Conservation (phyloP, 2,329 filamentous ascomycete species). For the Penicillium sp. region DNA sequence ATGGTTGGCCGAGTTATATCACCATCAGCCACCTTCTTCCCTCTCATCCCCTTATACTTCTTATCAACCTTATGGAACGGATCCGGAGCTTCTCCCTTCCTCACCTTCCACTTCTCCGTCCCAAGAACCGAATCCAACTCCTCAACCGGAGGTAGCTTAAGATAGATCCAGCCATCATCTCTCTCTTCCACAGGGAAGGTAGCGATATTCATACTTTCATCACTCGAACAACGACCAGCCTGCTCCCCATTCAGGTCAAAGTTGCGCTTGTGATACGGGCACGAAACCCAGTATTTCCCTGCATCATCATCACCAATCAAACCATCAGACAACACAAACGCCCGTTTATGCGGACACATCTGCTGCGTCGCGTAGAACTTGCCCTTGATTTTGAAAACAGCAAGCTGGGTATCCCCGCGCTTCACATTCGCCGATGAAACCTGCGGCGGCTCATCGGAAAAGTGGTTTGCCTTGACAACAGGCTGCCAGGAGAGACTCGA, state of each 20-base stretch:
- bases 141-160: slow-evolving; percentile 75
- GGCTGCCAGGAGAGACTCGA: slow-evolving; percentile 73
- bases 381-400: slow-evolving; percentile 79
- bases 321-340: slow-evolving; percentile 85
- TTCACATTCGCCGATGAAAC: slow-evolving; percentile 73
- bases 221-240: slow-evolving; percentile 72
- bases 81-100: slow-evolving; percentile 64
- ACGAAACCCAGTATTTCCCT: slow-evolving; percentile 78
- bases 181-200: slow-evolving; percentile 77
- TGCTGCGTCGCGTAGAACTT: slow-evolving; percentile 85
- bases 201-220: slow-evolving; percentile 74
- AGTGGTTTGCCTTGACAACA: slow-evolving; percentile 69
- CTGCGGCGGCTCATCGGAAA: slow-evolving; percentile 69
- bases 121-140: slow-evolving; percentile 79
- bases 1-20: slow-evolving; percentile 11
- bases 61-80: slow-evolving; percentile 59
- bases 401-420: slow-evolving; percentile 84
- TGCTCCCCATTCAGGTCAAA: slow-evolving; percentile 70
- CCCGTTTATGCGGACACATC: slow-evolving; percentile 91
- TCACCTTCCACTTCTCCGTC: slow-evolving; percentile 76
- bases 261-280: slow-evolving; percentile 87
- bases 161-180: slow-evolving; percentile 73
- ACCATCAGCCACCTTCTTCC: slow-evolving; percentile 47
- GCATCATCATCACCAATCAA: slow-evolving; percentile 66
- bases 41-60: slow-evolving; percentile 57